phyloP scores from a whole-genome alignment of 495 filamentous ascomycete species.

The Hypomontagnella submonticulosa region DNA sequence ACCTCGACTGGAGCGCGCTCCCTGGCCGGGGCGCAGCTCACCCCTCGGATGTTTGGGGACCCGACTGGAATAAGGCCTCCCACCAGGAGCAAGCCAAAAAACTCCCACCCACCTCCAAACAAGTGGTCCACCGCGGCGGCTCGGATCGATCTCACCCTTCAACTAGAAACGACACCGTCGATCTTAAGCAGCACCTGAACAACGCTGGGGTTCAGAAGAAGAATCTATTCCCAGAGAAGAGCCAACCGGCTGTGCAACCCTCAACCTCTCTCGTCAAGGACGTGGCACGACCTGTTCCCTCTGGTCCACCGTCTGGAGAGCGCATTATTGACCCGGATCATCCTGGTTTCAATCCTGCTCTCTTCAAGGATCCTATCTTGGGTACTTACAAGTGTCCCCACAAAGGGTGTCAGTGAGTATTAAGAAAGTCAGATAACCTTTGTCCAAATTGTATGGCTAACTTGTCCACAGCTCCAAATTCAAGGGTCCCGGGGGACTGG shows the following conservation, averaged over 20 bases:
- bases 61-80: slow-evolving; percentile 7
- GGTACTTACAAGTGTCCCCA: slow-evolving; percentile 55
- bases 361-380: slow-evolving; percentile 43
- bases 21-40: slow-evolving; percentile 11
- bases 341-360: slow-evolving; percentile 44
- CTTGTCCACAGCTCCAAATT: slow-evolving; percentile 48
- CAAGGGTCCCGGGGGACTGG: slow-evolving; percentile 22
- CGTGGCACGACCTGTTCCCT: slow-evolving; percentile 6
- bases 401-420: slow-evolving; percentile 53
- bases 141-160: slow-evolving; percentile 22
- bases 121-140: slow-evolving; percentile 11
- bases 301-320: slow-evolving; percentile 6
- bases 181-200: slow-evolving; percentile 10
- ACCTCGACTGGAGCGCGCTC: background rate
- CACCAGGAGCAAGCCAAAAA: no score
- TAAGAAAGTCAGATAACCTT: background rate
- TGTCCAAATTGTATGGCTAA: slow-evolving; percentile 19
- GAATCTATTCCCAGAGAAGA: slow-evolving; percentile 34
- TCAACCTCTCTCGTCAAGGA: slow-evolving; percentile 13
- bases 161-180: slow-evolving; percentile 9
- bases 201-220: slow-evolving; percentile 39
- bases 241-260: slow-evolving; percentile 1
- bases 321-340: slow-evolving; percentile 47
- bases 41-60: slow-evolving; percentile 30
- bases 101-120: slow-evolving; percentile 15